A percentile compares a stretch with the other conserved stretches of the same genome.
Evolutionary conservation across 164 flowering plant genomes (phyloP).

Genomic region (Akebia trifoliata): DNA sequence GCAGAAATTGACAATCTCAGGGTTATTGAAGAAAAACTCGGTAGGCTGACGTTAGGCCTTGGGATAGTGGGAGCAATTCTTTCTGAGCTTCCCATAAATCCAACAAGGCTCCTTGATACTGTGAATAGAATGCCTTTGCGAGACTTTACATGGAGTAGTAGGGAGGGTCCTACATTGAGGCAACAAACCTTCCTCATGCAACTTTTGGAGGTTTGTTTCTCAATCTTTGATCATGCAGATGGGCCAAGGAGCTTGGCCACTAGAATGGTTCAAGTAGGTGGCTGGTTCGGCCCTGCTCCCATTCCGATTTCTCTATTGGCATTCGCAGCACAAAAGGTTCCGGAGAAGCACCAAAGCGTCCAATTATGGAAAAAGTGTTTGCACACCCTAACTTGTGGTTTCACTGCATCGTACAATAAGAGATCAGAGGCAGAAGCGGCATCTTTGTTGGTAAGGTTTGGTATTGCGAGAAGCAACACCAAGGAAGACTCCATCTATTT

Average conservation of each 20-base stretch:
- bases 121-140: constrained; percentile 75
- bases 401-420: constrained; percentile 44
- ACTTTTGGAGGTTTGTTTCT: constrained; percentile 88
- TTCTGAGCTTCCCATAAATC: constrained; percentile 85
- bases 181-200: constrained; percentile 65
- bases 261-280: constrained; percentile 79
- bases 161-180: constrained; percentile 43
- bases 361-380: constrained; percentile 48
- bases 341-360: constrained; percentile 39
- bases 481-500: constrained; percentile 51
- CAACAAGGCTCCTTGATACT: constrained; percentile 73
- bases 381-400: constrained; percentile 57
- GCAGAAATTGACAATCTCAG: constrained; percentile 71
- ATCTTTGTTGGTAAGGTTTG: constrained; percentile 73
- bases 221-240: constrained; percentile 94
- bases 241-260: constrained; percentile 83
- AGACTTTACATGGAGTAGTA: constrained; percentile 52
- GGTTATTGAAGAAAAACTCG: constrained; percentile 77
- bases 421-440: constrained; percentile 79
- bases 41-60: constrained; percentile 75
- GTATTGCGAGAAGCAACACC: constrained; percentile 60
- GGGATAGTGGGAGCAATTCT: constrained; percentile 77
- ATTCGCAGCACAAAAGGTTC: constrained; percentile 62
- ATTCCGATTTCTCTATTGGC: constrained; percentile 60
- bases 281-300: constrained; percentile 87